phyloP scores from a whole-genome alignment of 306 rosid species.

The Pyrus betulifolia region DNA sequence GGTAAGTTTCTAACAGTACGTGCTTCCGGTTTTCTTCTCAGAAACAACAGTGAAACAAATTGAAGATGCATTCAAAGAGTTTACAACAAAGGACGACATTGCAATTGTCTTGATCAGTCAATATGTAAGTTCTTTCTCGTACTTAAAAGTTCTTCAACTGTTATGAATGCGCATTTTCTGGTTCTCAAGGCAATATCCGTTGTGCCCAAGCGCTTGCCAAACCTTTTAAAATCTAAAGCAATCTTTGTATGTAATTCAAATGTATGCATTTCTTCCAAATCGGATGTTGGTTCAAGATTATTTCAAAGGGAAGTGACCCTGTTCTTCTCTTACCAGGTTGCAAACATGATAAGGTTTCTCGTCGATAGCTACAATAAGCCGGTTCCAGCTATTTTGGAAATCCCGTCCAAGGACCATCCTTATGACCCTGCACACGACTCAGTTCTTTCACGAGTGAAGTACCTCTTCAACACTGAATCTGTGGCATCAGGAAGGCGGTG shows the following conservation, averaged over 20 bases:
- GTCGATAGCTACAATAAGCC: slow-evolving; percentile 91
- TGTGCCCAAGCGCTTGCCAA: not conserved
- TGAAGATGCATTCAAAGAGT: slow-evolving; percentile 95
- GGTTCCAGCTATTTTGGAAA: slow-evolving; percentile 86
- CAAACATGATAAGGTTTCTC: slow-evolving; percentile 88
- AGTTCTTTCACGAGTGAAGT: slow-evolving; percentile 83
- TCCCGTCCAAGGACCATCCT: slow-evolving; percentile 93
- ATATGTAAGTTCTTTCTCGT: slow-evolving; percentile 56
- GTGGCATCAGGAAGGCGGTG: slow-evolving; percentile 83
- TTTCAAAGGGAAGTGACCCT: not conserved
- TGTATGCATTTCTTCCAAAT: not conserved
- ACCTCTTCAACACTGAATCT: slow-evolving; percentile 77
- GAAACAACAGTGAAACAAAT: slow-evolving; percentile 88
- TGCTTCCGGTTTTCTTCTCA: slow-evolving; percentile 14
- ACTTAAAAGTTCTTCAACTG: not conserved
- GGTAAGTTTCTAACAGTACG: not conserved
- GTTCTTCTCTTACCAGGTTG: slow-evolving; percentile 51
- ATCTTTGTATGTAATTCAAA: not conserved
- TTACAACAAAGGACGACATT: slow-evolving; percentile 70
- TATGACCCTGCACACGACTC: slow-evolving; percentile 92
- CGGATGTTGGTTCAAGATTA: not conserved
- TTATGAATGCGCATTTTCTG: not conserved
- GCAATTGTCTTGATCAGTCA: slow-evolving; percentile 90
- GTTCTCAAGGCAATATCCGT: not conserved
- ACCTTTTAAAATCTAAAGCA: not conserved